These are phyloP conservation scores for Hyaloscypha variabilis DNA, from an alignment of 495 filamentous ascomycete species.

Conservation along the genomic window DNA sequence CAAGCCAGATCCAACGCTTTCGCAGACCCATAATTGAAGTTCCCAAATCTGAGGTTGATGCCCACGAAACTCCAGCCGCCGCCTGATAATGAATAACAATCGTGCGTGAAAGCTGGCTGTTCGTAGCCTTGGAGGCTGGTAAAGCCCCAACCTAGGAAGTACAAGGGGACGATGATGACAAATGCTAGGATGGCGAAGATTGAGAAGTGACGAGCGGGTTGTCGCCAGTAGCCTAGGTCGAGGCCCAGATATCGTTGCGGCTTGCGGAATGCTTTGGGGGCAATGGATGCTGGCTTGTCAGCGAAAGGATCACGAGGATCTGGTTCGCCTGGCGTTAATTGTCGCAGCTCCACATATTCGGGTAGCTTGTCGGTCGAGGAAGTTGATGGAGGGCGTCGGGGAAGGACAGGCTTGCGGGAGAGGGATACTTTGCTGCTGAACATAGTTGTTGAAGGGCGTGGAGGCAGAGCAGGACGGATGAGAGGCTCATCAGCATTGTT, in stretches of 20 bases:
- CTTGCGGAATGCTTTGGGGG: slow-evolving; percentile 15
- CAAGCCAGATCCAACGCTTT: slow-evolving; percentile 22
- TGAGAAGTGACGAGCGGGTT: slow-evolving; percentile 9
- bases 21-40: slow-evolving; percentile 13
- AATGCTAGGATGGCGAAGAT: slow-evolving; percentile 5
- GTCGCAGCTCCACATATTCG: too few species aligned
- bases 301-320: too few species aligned
- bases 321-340: too few species aligned
- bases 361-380: too few species aligned
- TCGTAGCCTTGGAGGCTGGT: too few species aligned
- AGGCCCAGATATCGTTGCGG: slow-evolving; percentile 3
- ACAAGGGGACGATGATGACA: neutral
- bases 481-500: too few species aligned
- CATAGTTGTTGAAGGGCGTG: too few species aligned
- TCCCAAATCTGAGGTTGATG: slow-evolving; percentile 13
- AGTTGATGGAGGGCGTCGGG: neutral
- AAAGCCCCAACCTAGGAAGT: too few species aligned
- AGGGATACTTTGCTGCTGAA: neutral
- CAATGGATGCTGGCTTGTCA: neutral
- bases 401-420: slow-evolving; percentile 6
- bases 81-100: neutral
- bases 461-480: too few species aligned
- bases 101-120: slow-evolving; percentile 1
- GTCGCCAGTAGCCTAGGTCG: slow-evolving; percentile 14
- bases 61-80: slow-evolving; percentile 14